A percentile compares a stretch with the other conserved stretches of the same genome.
These are phyloP conservation scores for Allium fistulosum DNA, from an alignment of 106 monocot genomes.

Conservation along the genomic window DNA sequence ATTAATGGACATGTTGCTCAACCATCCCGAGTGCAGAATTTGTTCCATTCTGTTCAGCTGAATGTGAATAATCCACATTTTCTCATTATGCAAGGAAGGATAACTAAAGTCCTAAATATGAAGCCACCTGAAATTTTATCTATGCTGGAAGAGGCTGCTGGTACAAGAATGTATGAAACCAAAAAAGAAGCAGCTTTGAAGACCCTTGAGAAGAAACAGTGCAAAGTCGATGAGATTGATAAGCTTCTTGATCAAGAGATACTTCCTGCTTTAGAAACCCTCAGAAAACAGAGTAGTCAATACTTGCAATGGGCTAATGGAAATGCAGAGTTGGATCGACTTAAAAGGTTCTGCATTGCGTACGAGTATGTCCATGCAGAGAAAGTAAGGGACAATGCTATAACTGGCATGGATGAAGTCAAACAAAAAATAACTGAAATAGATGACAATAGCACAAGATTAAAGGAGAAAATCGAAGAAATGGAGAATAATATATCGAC, in stretches of 20 bases:
- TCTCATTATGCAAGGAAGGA: slow-evolving; percentile 98
- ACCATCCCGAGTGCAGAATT: slow-evolving; percentile 86
- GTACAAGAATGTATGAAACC: slow-evolving; percentile 97
- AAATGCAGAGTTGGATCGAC: slow-evolving; percentile 75
- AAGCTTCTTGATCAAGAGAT: slow-evolving; percentile 95
- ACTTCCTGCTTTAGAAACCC: slow-evolving; percentile 87
- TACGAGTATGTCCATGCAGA: slow-evolving; percentile 92
- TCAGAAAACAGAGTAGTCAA: slow-evolving; percentile 84
- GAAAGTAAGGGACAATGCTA: slow-evolving; percentile 44
- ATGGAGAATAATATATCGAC: slow-evolving; percentile 56
- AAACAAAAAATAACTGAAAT: slow-evolving; percentile 58
- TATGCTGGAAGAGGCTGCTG: slow-evolving; percentile 98
- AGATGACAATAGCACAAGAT: slow-evolving; percentile 28
- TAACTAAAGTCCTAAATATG: slow-evolving; percentile 96
- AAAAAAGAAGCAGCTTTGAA: slow-evolving; percentile 88
- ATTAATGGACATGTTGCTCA: slow-evolving; percentile 91
- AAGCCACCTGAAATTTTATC: slow-evolving; percentile 96
- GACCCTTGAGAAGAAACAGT: slow-evolving; percentile 92
- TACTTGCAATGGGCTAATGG: slow-evolving; percentile 97
- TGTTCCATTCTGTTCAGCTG: slow-evolving; percentile 96
- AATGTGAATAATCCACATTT: slow-evolving; percentile 99
- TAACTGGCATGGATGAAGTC: slow-evolving; percentile 35
- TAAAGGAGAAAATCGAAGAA: slow-evolving; percentile 40
- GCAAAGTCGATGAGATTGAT: slow-evolving; percentile 94
- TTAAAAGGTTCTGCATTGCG: slow-evolving; percentile 81